A percentile compares a stretch with the other conserved stretches of the same genome.
phyloP scores from a whole-genome alignment of 139 green algal genomes.

The Zygnema circumcarinatum region DNA sequence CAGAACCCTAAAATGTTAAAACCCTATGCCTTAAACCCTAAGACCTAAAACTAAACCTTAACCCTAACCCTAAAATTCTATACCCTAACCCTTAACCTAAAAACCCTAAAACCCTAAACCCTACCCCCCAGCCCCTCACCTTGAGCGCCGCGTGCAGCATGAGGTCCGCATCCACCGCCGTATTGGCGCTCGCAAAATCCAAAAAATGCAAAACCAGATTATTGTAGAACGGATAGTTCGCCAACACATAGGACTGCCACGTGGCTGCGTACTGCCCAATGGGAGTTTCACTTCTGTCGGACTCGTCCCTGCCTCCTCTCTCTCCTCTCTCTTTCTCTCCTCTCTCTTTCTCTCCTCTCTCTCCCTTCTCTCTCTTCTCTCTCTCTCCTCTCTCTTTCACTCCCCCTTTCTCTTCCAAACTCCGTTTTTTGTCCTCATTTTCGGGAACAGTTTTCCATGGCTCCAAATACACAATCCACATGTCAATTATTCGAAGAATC shows the following conservation, averaged over 20 bases:
- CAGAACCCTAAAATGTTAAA: too few relatives aligned
- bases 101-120: too few relatives aligned
- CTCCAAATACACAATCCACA: conserved; percentile 33
- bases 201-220: conserved; percentile 27
- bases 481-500: conserved; percentile 15
- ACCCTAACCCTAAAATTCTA: too few relatives aligned
- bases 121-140: conserved; percentile 14
- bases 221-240: conserved; percentile 45
- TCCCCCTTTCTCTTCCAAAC: not conserved
- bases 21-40: too few relatives aligned
- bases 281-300: not conserved
- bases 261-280: not conserved
- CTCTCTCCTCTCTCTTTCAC: not conserved
- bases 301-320: not conserved
- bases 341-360: not conserved
- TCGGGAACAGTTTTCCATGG: conserved; percentile 30
- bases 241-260: conserved; percentile 23
- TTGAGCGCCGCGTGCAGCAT: not conserved
- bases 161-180: not conserved
- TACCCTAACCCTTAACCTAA: too few relatives aligned
- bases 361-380: not conserved
- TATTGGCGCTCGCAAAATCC: not conserved
- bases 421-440: not conserved
- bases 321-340: not conserved
- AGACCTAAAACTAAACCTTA: too few relatives aligned